phyloP scores from a whole-genome alignment of 306 rosid species.

The Casuarina equisetifolia region DNA sequence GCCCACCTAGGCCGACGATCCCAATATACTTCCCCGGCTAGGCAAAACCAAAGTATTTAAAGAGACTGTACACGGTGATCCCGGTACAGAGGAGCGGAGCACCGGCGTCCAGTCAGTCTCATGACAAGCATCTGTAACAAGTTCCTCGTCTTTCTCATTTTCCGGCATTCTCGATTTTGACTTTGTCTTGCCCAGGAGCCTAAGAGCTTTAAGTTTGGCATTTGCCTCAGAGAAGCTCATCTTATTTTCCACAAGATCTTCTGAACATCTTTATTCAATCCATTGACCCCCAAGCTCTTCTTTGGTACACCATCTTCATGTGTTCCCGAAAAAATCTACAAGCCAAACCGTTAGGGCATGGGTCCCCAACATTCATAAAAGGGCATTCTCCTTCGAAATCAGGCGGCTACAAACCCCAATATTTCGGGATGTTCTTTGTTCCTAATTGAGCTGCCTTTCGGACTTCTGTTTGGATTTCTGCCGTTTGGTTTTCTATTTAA shows the following conservation, averaged over 20 bases:
- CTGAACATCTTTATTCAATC: constrained; percentile 74
- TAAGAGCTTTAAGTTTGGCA: constrained; percentile 66
- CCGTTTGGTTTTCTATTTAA: no score
- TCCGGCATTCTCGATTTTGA: constrained; percentile 42
- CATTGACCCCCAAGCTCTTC: constrained; percentile 65
- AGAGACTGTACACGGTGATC: no score
- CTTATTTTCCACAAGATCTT: constrained; percentile 91
- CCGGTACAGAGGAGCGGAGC: no score
- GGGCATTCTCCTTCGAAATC: constrained; percentile 90
- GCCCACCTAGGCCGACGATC: no score
- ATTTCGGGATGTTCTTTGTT: no score
- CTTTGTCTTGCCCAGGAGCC: constrained; percentile 50
- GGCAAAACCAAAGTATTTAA: no score
- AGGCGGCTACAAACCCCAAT: constrained; percentile 44
- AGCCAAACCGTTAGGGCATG: constrained; percentile 72
- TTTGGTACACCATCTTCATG: constrained; percentile 48
- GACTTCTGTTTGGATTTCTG: no score
- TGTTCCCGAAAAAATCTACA: constrained; percentile 72
- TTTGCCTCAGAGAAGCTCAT: constrained; percentile 75
- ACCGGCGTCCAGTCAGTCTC: constrained; percentile 23
- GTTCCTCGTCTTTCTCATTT: constrained; percentile 37
- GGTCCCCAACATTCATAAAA: constrained; percentile 43
- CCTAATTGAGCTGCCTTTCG: no score
- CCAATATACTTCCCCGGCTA: no score
- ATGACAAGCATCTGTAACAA: constrained; percentile 33